A percentile compares a stretch with the other conserved stretches of the same genome.
Conservation (phyloP, 208 protist genomes). For the Acanthamoeba royreba region DNA sequence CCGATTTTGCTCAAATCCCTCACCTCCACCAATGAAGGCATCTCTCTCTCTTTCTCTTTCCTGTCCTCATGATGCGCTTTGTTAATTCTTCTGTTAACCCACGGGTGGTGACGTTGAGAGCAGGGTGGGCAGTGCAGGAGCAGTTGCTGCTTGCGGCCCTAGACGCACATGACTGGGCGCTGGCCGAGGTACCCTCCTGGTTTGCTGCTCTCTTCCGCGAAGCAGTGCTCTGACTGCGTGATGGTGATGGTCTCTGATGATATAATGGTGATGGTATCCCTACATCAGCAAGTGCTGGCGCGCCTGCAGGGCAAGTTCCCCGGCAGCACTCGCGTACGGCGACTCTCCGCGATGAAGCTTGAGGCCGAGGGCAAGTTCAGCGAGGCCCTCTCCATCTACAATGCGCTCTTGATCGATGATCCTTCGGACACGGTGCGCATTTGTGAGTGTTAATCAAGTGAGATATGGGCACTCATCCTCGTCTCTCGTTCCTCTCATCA, state of each 20-base stretch:
- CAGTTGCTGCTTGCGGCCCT: constrained; percentile 5
- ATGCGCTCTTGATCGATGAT: constrained; percentile 14
- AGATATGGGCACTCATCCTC: too few relatives aligned
- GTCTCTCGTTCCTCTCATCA: too few relatives aligned
- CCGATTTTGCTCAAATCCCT: background rate
- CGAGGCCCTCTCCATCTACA: background rate
- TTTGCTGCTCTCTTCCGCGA: too few relatives aligned
- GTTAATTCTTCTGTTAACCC: too few relatives aligned
- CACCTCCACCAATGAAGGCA: constrained; percentile 14
- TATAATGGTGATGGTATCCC: background rate
- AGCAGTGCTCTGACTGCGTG: too few relatives aligned
- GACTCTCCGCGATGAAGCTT: background rate
- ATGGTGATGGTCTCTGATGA: too few relatives aligned
- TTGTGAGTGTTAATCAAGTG: too few relatives aligned
- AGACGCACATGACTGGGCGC: background rate
- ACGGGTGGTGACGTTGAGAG: too few relatives aligned
- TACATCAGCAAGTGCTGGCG: background rate
- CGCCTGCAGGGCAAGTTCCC: background rate
- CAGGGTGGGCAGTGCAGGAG: constrained; percentile 30
- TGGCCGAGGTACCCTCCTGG: background rate
- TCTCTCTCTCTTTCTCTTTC: background rate
- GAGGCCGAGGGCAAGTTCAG: constrained; percentile 7
- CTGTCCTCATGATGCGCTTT: too few relatives aligned
- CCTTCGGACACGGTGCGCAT: background rate
- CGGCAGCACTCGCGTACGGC: background rate